Evolutionary conservation across 2,329 filamentous ascomycete species (phyloP).

Genomic region (Aspergillus spinulosporus): DNA sequence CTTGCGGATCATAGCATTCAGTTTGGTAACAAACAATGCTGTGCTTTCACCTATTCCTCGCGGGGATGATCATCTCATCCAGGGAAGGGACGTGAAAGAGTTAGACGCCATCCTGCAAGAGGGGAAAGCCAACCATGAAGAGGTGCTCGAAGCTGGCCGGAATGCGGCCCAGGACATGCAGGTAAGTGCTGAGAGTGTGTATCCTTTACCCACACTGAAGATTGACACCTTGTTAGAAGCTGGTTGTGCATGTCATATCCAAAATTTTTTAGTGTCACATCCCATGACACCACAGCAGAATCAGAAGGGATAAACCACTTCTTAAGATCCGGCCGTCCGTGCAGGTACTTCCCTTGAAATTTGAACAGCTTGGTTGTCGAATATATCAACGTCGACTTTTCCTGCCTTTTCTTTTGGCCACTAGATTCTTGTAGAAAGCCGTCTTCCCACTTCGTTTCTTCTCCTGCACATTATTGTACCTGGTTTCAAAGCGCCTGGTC

Average conservation of each 20-base stretch:
- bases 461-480: constrained; percentile 81
- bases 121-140: constrained; percentile 64
- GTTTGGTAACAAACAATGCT: constrained; percentile 65
- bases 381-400: constrained; percentile 19
- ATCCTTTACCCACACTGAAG: not conserved
- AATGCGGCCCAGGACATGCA: constrained; percentile 65
- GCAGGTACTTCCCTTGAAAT: too few species aligned
- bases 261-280: constrained; percentile 28
- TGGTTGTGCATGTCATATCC: constrained; percentile 37
- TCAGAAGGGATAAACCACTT: too few species aligned
- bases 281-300: too few species aligned
- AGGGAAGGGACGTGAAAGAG: constrained; percentile 51
- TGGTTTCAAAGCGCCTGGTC: constrained; percentile 75
- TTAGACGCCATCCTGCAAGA: constrained; percentile 57
- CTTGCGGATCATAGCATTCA: constrained; percentile 64
- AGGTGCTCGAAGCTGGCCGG: constrained; percentile 63
- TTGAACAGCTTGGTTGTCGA: not conserved
- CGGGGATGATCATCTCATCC: constrained; percentile 58
- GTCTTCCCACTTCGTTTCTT: constrained; percentile 87
- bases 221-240: constrained; percentile 33
- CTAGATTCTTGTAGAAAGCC: constrained; percentile 79
- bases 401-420: constrained; percentile 53
- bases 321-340: too few species aligned
- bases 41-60: constrained; percentile 60
- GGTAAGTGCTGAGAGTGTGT: constrained; percentile 36